phyloP scores from a whole-genome alignment of 2,329 filamentous ascomycete species.

The Helicocarpus griseus region DNA sequence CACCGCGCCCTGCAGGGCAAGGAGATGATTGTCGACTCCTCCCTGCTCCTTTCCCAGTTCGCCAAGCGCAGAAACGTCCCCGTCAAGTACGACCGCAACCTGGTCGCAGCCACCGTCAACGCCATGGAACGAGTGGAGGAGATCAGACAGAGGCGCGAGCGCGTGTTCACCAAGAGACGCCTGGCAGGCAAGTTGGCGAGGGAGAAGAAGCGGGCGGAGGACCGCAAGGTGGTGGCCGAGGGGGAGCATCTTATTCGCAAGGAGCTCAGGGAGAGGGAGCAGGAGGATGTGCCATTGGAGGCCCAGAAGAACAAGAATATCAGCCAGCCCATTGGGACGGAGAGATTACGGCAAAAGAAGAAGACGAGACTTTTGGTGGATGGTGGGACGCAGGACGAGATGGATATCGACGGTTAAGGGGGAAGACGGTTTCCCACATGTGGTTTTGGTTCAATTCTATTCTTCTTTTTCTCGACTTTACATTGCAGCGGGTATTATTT shows the following conservation, averaged over 20 bases:
- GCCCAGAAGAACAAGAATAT: conserved; percentile 29
- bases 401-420: conserved; percentile 38
- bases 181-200: conserved; percentile 72
- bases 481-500: neutral
- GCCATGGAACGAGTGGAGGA: conserved; percentile 87
- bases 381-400: conserved; percentile 37
- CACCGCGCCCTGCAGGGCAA: conserved; percentile 79
- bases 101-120: conserved; percentile 75
- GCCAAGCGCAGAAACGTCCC: conserved; percentile 88
- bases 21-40: conserved; percentile 86
- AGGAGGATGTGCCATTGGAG: conserved; percentile 27
- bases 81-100: conserved; percentile 88
- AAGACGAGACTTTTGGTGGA: conserved; percentile 36
- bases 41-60: conserved; percentile 62
- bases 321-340: conserved; percentile 31
- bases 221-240: conserved; percentile 80
- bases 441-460: neutral
- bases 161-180: conserved; percentile 86
- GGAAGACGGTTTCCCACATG: neutral
- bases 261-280: conserved; percentile 50
- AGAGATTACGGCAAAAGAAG: conserved; percentile 33
- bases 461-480: conserved; percentile 1
- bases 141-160: conserved; percentile 73
- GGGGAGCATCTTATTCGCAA: conserved; percentile 86
- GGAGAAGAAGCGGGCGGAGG: conserved; percentile 65